Evolutionary conservation across 768 basidiomycete species (phyloP), one percentile per base, ranked within the genome.

Genomic region (Pisolithus tinctorius): DNA sequence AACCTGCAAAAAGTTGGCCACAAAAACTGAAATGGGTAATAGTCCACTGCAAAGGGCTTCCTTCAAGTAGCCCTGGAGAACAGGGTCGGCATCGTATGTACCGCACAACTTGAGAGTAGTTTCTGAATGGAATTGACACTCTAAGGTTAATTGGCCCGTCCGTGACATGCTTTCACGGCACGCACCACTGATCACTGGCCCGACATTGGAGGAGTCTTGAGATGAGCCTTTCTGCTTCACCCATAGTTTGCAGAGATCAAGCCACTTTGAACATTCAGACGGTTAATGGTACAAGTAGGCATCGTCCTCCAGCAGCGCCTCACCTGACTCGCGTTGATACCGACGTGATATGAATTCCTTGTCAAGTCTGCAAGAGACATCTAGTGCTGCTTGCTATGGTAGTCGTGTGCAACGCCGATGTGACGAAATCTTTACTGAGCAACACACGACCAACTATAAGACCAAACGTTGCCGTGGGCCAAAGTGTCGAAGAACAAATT

Each of bases 351-450:
- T 37, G 83, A 79, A 63, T 88, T 88, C 51, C 83, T 74, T 14
- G 87, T 86, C 42, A 90, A 67, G 51, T 80, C 85, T 36, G 75
- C 76, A 37, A 89, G 63, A 36, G 85, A 84, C 86, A 88, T 88
- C 27, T 42, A 17, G 2, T 14, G 34, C 14, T 34, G 13, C 34
- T 34, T 34, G 34, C 34, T 11, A 20, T 20, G 20, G 20, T 20
- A 13, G 34, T 34, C 34, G 34, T 4, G 34, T 34, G 5, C 11
- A 13, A 34, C 13, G 14, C 13, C 14, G 34, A 5, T 34, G 11
- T 14, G 14, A 14, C 11, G 34, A 13, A 4, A 34, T 34, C 34
- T 14, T 34, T 34, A 11, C 13, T 5, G 13, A 5, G 1, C 3
- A 11, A 34, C 34, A 13, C 2, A 4, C 13, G 13, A 34, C 20